These are phyloP conservation scores for Fusarium paranaense DNA, from an alignment of 2,329 filamentous ascomycete genomes.

Conservation along the genomic window DNA sequence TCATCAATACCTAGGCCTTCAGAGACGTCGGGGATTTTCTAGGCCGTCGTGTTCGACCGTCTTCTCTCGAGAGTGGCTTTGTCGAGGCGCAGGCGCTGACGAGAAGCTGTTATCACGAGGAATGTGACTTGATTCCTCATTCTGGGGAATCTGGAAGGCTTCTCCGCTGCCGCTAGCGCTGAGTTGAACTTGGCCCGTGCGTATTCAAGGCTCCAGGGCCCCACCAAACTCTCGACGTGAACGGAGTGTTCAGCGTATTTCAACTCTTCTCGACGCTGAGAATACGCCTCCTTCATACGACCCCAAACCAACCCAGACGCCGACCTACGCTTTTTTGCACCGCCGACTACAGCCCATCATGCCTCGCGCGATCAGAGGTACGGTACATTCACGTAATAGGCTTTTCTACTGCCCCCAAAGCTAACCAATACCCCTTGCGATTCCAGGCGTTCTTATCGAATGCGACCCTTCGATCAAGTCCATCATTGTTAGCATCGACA, in stretches of 20 bases:
- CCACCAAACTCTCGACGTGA: not conserved
- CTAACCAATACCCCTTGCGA: not conserved
- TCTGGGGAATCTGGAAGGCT: not conserved
- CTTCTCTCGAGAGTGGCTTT: conserved; percentile 12
- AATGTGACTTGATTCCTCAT: conserved; percentile 24
- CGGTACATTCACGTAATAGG: conserved; percentile 45
- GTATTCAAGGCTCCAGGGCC: conserved; percentile 3
- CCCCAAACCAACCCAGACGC: not conserved
- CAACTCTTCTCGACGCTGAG: not conserved
- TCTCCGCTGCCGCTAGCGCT: not conserved
- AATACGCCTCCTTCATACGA: conserved; percentile 5
- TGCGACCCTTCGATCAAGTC: conserved; percentile 91
- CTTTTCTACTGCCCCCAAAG: not conserved
- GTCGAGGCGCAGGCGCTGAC: conserved; percentile 23
- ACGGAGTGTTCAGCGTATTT: conserved; percentile 7
- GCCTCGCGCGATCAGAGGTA: conserved; percentile 69
- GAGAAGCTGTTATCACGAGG: conserved; percentile 17
- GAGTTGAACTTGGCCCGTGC: conserved; percentile 12
- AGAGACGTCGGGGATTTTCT: not conserved
- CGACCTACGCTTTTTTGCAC: not conserved
- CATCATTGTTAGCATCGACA: conserved; percentile 83
- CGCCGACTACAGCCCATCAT: conserved; percentile 50
- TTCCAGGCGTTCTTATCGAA: conserved; percentile 77
- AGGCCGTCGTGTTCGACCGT: not conserved
- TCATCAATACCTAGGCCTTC: not conserved